phyloP scores from a whole-genome alignment of 2,329 filamentous ascomycete species.

The Ciborinia camelliae region DNA sequence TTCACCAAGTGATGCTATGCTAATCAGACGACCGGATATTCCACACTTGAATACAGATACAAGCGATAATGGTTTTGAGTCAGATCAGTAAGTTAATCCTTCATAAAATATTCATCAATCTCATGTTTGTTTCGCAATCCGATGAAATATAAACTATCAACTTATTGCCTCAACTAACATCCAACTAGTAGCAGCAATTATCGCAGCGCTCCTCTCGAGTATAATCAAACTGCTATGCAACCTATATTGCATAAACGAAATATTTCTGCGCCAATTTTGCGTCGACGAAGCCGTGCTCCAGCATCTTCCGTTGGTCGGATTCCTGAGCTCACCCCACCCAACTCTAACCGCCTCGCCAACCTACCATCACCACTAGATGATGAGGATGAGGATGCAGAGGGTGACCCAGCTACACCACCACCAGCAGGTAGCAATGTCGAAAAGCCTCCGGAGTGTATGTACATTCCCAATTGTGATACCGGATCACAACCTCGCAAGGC shows the following conservation, averaged over 20 bases:
- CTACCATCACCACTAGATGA: slow-evolving; percentile 25
- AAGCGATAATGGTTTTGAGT: slow-evolving; percentile 18
- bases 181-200: not conserved
- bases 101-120: not conserved
- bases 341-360: slow-evolving; percentile 30
- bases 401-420: slow-evolving; percentile 30
- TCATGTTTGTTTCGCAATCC: not conserved
- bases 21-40: slow-evolving; percentile 33
- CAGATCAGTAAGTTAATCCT: slow-evolving; percentile 27
- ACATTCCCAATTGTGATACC: slow-evolving; percentile 55
- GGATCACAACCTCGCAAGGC: slow-evolving; percentile 65
- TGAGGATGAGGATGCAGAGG: slow-evolving; percentile 7
- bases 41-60: slow-evolving; percentile 30
- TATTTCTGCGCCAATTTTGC: slow-evolving; percentile 14
- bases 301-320: slow-evolving; percentile 18
- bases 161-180: not conserved
- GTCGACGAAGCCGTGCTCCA: slow-evolving; percentile 4
- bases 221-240: not conserved
- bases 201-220: not conserved
- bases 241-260: slow-evolving; percentile 16
- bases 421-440: slow-evolving; percentile 19
- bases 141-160: not conserved
- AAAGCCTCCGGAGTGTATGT: slow-evolving; percentile 47
- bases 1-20: slow-evolving; percentile 37
- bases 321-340: slow-evolving; percentile 32